Evolutionary conservation across 2,329 filamentous ascomycete species (phyloP).

Genomic region (Microcyclosporella mali): DNA sequence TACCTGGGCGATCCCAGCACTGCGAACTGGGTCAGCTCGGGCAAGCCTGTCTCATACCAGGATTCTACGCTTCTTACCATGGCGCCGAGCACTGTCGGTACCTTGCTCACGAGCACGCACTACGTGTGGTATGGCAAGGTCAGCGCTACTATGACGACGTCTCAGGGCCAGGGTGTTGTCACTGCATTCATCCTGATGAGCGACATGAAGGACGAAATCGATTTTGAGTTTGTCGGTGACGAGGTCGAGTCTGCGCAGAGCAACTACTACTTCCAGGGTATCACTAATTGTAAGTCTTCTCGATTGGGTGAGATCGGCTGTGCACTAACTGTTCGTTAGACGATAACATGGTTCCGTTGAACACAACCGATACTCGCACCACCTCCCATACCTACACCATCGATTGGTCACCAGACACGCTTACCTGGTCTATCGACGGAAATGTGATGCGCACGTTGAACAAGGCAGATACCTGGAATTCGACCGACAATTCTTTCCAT

Average conservation of each 20-base stretch:
- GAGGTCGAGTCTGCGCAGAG: constrained; percentile 75
- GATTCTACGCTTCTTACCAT: constrained; percentile 75
- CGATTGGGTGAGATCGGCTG: background rate
- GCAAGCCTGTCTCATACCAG: constrained; percentile 62
- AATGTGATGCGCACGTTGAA: constrained; percentile 66
- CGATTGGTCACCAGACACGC: constrained; percentile 79
- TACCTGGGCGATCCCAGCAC: constrained; percentile 79
- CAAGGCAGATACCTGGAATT: constrained; percentile 78
- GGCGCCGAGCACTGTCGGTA: constrained; percentile 77
- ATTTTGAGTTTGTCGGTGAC: constrained; percentile 87
- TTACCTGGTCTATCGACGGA: constrained; percentile 85
- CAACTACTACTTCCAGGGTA: constrained; percentile 96
- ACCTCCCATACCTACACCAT: constrained; percentile 89
- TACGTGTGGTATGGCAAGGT: constrained; percentile 99
- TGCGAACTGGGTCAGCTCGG: constrained; percentile 84
- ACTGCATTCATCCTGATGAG: constrained; percentile 93
- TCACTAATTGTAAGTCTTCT: constrained; percentile 69
- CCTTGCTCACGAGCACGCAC: constrained; percentile 72
- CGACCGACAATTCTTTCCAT: constrained; percentile 70
- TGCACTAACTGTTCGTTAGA: constrained; percentile 47
- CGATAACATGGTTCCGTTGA: constrained; percentile 66
- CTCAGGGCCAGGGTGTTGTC: constrained; percentile 81
- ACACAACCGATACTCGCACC: constrained; percentile 61
- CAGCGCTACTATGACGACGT: constrained; percentile 76
- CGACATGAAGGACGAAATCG: constrained; percentile 96